Evolutionary conservation across 1,139 yeast species (phyloP).

Genomic region (Hemisphaericaspora lyxosophila): DNA sequence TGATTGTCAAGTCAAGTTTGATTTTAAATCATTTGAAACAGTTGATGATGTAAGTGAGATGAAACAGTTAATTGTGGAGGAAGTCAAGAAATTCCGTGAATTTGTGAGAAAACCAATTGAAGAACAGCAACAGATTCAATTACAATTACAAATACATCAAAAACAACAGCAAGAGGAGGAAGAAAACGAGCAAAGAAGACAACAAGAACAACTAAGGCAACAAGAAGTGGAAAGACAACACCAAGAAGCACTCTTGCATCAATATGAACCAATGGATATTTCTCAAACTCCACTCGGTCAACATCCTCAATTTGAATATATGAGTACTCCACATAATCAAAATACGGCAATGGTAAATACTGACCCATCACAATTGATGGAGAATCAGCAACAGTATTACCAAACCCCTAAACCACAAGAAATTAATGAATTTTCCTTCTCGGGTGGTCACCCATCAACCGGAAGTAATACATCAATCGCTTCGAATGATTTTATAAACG

Average conservation of each 20-base stretch:
- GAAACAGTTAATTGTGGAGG: constrained; percentile 76
- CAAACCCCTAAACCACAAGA: constrained; percentile 47
- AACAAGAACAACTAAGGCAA: constrained; percentile 13
- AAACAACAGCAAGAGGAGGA: constrained; percentile 29
- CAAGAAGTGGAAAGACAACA: constrained; percentile 7
- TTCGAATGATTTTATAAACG: constrained; percentile 2
- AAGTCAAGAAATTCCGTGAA: constrained; percentile 76
- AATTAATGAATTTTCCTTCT: constrained; percentile 39
- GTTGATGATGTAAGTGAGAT: constrained; percentile 78
- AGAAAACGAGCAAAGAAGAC: constrained; percentile 17
- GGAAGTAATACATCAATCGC: constrained; percentile 1
- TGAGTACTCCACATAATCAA: constrained; percentile 2
- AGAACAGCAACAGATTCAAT: constrained; percentile 56
- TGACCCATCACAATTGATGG: constrained; percentile 5
- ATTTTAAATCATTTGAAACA: constrained; percentile 80
- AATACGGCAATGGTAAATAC: constrained; percentile 12
- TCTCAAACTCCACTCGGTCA: constrained; percentile 16
- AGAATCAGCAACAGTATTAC: constrained; percentile 4
- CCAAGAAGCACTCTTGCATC: constrained; percentile 10
- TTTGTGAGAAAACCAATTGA: constrained; percentile 77
- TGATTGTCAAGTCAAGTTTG: constrained; percentile 76
- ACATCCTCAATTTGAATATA: constrained; percentile 2
- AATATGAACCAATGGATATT: constrained; percentile 13
- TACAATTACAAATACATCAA: constrained; percentile 37
- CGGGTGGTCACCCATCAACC: constrained; percentile 16